Base-by-base conservation (phyloP, 495 filamentous ascomycete species). In the Penicillium lividum region DNA sequence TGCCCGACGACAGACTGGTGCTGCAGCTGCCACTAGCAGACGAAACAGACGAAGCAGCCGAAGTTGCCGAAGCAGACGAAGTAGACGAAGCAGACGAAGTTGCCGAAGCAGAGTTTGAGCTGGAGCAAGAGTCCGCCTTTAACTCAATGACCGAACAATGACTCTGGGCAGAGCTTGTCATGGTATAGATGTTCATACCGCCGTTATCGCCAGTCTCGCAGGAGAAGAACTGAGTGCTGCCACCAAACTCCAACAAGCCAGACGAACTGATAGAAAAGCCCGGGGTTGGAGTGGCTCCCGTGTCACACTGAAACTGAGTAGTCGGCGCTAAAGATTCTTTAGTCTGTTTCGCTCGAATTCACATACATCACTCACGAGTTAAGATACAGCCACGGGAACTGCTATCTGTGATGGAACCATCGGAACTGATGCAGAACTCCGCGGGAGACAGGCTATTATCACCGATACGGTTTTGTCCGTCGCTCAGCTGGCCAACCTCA, bases 251-350 rank as follows among this genome's bases (percentile, higher is more conserved):
- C 40, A 85, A 56, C 47, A 73, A 60, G 15, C 80, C 82, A 44
- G 80, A 68, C 25, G 77, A 79, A 55, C 63, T 71, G 54, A 86
- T 71, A 9, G 72, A 69, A 68, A 84, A 86, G 31, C 80, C 79
- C 4, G 69, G 33, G 44, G 70, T 71, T 11, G 77, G 73, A 4
- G 51, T 57, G 18, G 74, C 76, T 56, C 82, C 84, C 22, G 69
- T 57, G 55, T 89, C 86, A 66, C 88, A 91, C 66, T 89, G 86
- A 46, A 83, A 82, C 59, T 89, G 84, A 15, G 80, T 80, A 4
- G 82, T 84, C 1, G 79, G 75, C 5, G 79, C 79, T 83, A 53
- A 36, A 11, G 60, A 22, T 58, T 48, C 60, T 29, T 57, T 61
- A 54, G 30, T 15, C 34, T 15, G 10, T 47, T 29, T 33, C 36